These are phyloP conservation scores for Ulota crispa DNA, from an alignment of 225 moss, liverwort and hornwort genomes.

Conservation along the genomic window DNA sequence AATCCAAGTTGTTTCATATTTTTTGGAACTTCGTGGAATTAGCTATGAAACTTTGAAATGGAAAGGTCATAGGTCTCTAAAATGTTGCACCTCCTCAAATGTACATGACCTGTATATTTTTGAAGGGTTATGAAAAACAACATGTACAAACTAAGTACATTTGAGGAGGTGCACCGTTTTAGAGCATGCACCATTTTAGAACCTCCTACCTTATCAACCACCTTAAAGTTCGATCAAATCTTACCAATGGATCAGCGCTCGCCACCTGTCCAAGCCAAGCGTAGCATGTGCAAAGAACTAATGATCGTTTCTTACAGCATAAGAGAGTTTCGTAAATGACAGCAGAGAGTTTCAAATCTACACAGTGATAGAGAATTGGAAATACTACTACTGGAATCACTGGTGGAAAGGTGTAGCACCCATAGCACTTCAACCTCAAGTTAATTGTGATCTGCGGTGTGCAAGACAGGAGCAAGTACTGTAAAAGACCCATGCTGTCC, in stretches of 20 bases:
- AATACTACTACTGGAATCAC: not conserved
- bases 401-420: not conserved
- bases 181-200: too few species aligned
- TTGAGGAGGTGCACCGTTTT: too few species aligned
- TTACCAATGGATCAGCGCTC: not conserved
- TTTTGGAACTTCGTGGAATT: too few species aligned
- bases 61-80: too few species aligned
- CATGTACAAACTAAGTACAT: too few species aligned
- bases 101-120: too few species aligned
- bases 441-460: not conserved
- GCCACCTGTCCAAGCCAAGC: not conserved
- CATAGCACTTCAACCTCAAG: not conserved
- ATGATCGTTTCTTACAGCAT: constrained; percentile 1
- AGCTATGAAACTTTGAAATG: too few species aligned
- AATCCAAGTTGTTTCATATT: too few species aligned
- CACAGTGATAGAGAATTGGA: not conserved
- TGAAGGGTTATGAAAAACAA: too few species aligned
- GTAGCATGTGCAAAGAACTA: not conserved
- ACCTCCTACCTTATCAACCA: too few species aligned
- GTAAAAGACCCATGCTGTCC: not conserved
- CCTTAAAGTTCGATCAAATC: not conserved
- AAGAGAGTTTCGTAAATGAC: not conserved
- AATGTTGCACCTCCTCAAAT: too few species aligned
- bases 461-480: not conserved
- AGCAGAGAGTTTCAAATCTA: not conserved